Evolutionary conservation across 2,329 filamentous ascomycete species (phyloP).

Genomic region (Orbilia javanica): DNA sequence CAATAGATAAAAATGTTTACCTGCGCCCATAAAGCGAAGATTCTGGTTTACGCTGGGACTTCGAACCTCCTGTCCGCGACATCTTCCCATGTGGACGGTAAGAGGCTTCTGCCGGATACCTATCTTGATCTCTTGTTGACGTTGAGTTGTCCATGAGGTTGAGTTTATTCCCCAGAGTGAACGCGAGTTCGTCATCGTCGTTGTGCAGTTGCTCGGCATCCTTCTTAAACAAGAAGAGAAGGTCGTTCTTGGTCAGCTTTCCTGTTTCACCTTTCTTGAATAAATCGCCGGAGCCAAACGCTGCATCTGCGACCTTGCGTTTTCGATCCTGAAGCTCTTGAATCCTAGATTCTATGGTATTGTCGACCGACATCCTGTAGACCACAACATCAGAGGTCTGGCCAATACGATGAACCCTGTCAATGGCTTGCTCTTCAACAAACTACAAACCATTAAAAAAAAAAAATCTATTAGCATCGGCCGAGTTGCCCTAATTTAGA

Average conservation of each 20-base stretch:
- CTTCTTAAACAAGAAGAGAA: slow-evolving; percentile 86
- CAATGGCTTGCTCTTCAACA: slow-evolving; percentile 98
- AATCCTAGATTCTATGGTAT: slow-evolving; percentile 93
- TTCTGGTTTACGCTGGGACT: slow-evolving; percentile 34
- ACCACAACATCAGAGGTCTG: slow-evolving; percentile 95
- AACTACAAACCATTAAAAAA: too few relatives aligned
- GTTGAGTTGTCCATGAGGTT: slow-evolving; percentile 50
- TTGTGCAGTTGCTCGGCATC: slow-evolving; percentile 69
- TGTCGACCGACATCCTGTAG: slow-evolving; percentile 89
- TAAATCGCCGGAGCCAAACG: slow-evolving; percentile 79
- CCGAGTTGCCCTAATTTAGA: slow-evolving; percentile 47
- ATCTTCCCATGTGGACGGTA: slow-evolving; percentile 14
- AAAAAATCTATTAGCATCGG: slow-evolving; percentile 57
- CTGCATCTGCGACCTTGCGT: slow-evolving; percentile 87
- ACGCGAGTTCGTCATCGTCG: slow-evolving; percentile 53
- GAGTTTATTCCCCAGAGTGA: slow-evolving; percentile 42
- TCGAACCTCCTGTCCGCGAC: slow-evolving; percentile 12
- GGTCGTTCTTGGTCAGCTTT: slow-evolving; percentile 92
- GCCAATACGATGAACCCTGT: slow-evolving; percentile 97
- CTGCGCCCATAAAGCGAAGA: slow-evolving; percentile 50
- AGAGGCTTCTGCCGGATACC: slow-evolving; percentile 3
- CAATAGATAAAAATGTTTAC: slow-evolving; percentile 4
- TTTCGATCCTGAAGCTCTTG: slow-evolving; percentile 95
- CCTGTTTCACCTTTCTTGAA: slow-evolving; percentile 75
- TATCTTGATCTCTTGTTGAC: slow-evolving; percentile 42